phyloP scores from a whole-genome alignment of 306 rosid genomes.

The Dryas alaskensis region DNA sequence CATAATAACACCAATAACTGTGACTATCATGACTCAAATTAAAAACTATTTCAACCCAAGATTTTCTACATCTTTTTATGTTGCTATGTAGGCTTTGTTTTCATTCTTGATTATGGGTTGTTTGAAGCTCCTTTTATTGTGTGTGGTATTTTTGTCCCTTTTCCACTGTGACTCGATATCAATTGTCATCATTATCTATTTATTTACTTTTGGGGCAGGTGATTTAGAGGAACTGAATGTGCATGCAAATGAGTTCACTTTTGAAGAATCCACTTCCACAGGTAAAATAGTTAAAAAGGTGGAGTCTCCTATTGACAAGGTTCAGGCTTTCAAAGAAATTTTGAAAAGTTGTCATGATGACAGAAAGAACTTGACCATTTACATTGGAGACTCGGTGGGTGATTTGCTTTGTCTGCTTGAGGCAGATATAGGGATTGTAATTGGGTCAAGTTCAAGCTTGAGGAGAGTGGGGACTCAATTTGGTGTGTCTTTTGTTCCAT shows the following conservation, averaged over 20 bases:
- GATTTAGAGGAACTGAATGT: slow-evolving; percentile 59
- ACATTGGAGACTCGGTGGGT: slow-evolving; percentile 91
- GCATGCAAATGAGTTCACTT: slow-evolving; percentile 82
- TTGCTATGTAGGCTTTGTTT: not conserved
- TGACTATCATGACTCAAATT: too few relatives aligned
- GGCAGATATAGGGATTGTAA: slow-evolving; percentile 92
- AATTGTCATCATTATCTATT: slow-evolving; percentile 12
- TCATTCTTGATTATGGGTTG: not conserved
- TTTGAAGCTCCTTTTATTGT: not conserved
- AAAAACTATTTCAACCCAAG: too few relatives aligned
- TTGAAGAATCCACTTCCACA: slow-evolving; percentile 69
- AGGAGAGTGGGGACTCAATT: slow-evolving; percentile 63
- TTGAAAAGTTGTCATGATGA: slow-evolving; percentile 40
- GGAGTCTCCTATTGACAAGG: slow-evolving; percentile 90
- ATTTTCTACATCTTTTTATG: too few relatives aligned
- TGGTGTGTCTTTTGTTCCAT: slow-evolving; percentile 79
- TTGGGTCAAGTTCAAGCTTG: slow-evolving; percentile 92
- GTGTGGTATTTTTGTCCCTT: not conserved
- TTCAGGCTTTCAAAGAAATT: slow-evolving; percentile 54
- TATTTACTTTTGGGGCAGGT: slow-evolving; percentile 47
- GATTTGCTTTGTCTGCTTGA: slow-evolving; percentile 92
- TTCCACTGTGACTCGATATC: not conserved
- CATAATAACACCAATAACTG: too few relatives aligned
- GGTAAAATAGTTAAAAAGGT: slow-evolving; percentile 80
- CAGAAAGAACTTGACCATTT: slow-evolving; percentile 60